phyloP scores from a whole-genome alignment of 495 filamentous ascomycete species.

The Talaromyces adpressus region DNA sequence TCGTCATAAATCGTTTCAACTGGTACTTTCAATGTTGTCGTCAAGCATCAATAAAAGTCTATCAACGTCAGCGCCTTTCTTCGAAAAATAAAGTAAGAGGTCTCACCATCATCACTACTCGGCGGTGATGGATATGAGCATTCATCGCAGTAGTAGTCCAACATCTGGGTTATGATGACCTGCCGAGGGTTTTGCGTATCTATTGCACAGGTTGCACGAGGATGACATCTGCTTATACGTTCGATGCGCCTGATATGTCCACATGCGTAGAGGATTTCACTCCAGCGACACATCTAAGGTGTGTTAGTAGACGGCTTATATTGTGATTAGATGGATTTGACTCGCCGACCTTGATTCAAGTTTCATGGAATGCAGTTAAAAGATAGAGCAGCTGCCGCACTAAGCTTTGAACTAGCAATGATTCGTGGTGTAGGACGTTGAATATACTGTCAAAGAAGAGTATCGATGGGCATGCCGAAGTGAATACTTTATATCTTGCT shows the following conservation, averaged over 20 bases:
- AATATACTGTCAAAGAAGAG: neutral
- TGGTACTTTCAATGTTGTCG: neutral
- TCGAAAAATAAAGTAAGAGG: neutral
- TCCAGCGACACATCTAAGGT: slow-evolving; percentile 4
- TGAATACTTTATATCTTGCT: neutral
- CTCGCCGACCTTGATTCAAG: neutral
- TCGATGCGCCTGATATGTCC: slow-evolving; percentile 4
- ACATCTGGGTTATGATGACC: neutral
- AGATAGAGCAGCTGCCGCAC: neutral
- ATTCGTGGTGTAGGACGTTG: neutral
- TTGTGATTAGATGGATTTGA: neutral
- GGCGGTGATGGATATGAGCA: slow-evolving; percentile 1
- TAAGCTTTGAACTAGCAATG: neutral
- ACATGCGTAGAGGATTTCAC: slow-evolving; percentile 2
- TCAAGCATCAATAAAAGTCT: neutral
- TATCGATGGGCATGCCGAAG: neutral
- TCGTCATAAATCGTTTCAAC: neutral
- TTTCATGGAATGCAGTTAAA: neutral
- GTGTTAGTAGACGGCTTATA: neutral
- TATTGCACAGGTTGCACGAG: slow-evolving; percentile 6
- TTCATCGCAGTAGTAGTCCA: neutral
- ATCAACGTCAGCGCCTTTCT: neutral
- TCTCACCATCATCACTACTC: slow-evolving; percentile 2
- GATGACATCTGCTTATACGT: neutral
- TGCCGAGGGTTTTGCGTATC: slow-evolving; percentile 2